Base-by-base conservation (phyloP, 176 grass and related monocot species). In the Aegilops bicornis region DNA sequence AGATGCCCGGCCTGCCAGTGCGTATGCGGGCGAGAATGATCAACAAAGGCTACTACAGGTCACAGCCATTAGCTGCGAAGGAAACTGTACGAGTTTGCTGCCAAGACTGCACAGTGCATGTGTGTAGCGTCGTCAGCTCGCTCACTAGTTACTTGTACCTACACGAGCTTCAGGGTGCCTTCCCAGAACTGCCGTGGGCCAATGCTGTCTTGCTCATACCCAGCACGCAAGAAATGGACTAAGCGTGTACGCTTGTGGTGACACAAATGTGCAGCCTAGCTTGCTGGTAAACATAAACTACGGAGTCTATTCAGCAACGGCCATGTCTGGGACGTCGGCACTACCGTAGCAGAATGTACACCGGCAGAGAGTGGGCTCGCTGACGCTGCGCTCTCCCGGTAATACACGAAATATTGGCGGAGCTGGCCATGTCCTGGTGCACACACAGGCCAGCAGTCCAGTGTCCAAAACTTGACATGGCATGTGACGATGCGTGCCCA, bases 1-100 rank as follows among this genome's bases (percentile, higher is more conserved):
- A 83, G 78, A 83, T 83, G 12, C 73, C 58, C 19, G 19, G 19
- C 19, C 43, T 75, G 68, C 27, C 76, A 76, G 85, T 76, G 17
- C 19, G 54, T 58, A 58, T 58, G 54, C 2, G 54, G 54, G 54
- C 54, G 19, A 58, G 54, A 22, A 58, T 19, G 16, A 56, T 56
- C 16, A 56, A 17, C 52, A 20, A 19, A 56, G 52, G 17, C 50
- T 54, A 19, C 48, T 16, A 17, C 15, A 17, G 12, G 15, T 6
- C 48, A 52, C 48, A 1, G 12, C 14, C 48, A 54, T 56, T 20
- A 56, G 42, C 82, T 33, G 76, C 61, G 77, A 86, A 82, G 29
- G 15, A 63, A 30, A 10, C 23, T 76, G 76, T 69, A 88, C 65
- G 80, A 36, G 20, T 80, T 43, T 24, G 60, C 47, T 59, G 80